A percentile compares a stretch with the other conserved stretches of the same genome.
Evolutionary conservation across 345 rosid species (phyloP).

Genomic region (Clarkia xantiana): DNA sequence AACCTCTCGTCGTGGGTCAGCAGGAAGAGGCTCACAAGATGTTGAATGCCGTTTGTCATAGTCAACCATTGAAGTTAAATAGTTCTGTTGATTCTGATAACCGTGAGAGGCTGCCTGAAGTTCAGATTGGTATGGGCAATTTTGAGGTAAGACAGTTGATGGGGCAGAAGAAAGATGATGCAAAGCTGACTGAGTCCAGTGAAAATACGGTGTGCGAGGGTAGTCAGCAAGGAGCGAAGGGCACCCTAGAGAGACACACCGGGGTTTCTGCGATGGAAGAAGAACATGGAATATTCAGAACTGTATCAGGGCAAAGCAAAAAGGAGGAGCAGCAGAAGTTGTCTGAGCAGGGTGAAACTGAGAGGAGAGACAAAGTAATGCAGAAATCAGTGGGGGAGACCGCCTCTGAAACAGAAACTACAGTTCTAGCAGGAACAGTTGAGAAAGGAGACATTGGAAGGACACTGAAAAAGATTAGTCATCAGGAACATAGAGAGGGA

Average conservation of each 20-base stretch:
- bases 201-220: slow-evolving; percentile 22
- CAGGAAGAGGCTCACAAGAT: slow-evolving; percentile 24
- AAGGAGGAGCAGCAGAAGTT: slow-evolving; percentile 22
- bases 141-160: slow-evolving; percentile 16
- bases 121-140: slow-evolving; percentile 17
- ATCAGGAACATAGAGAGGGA: slow-evolving; percentile 18
- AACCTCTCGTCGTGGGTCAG: slow-evolving; percentile 21
- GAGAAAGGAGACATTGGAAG: slow-evolving; percentile 7
- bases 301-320: slow-evolving; percentile 19
- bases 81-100: slow-evolving; percentile 20
- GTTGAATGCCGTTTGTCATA: slow-evolving; percentile 12
- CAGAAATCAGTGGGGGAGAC: slow-evolving; percentile 11
- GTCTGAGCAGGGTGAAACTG: slow-evolving; percentile 24
- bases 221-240: slow-evolving; percentile 21
- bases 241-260: slow-evolving; percentile 21
- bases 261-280: slow-evolving; percentile 20
- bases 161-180: slow-evolving; percentile 20
- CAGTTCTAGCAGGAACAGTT: background rate
- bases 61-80: slow-evolving; percentile 22
- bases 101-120: slow-evolving; percentile 19
- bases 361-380: slow-evolving; percentile 21
- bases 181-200: slow-evolving; percentile 12
- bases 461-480: slow-evolving; percentile 6
- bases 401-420: slow-evolving; percentile 15
- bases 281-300: slow-evolving; percentile 19